These are phyloP conservation scores for Suillus luteus DNA, from an alignment of 768 basidiomycete species.

Conservation along the genomic window DNA sequence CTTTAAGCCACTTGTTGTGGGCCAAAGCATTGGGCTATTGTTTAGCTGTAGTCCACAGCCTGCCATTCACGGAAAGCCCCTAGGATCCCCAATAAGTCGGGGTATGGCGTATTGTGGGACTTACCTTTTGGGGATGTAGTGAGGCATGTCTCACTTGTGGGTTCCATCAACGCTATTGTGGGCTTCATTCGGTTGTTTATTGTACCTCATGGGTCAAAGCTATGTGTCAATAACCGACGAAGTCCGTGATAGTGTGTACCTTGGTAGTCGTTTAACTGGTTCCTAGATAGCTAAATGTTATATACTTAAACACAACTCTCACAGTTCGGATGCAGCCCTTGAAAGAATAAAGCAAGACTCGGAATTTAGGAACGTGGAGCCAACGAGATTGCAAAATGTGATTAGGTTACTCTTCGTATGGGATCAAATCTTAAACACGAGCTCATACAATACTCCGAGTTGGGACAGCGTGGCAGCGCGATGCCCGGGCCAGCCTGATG, in stretches of 20 bases:
- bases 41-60: not conserved
- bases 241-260: not conserved
- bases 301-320: not conserved
- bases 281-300: no score
- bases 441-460: not conserved
- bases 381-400: not conserved
- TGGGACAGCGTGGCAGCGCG: not conserved
- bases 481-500: not conserved
- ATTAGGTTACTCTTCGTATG: not conserved
- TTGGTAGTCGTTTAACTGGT: not conserved
- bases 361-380: not conserved
- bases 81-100: not conserved
- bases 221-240: not conserved
- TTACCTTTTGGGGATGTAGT: slow-evolving; percentile 4
- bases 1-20: not conserved
- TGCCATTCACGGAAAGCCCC: not conserved
- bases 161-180: slow-evolving; percentile 2
- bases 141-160: not conserved
- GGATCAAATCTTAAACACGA: not conserved
- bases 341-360: not conserved
- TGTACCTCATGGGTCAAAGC: not conserved
- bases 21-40: slow-evolving; percentile 1
- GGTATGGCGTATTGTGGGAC: not conserved
- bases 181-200: not conserved
- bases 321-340: not conserved